Evolutionary conservation across 805 yeast genomes (phyloP), one percentile per base, ranked within the genome.

Genomic region (Spencermartinsiella europaea): DNA sequence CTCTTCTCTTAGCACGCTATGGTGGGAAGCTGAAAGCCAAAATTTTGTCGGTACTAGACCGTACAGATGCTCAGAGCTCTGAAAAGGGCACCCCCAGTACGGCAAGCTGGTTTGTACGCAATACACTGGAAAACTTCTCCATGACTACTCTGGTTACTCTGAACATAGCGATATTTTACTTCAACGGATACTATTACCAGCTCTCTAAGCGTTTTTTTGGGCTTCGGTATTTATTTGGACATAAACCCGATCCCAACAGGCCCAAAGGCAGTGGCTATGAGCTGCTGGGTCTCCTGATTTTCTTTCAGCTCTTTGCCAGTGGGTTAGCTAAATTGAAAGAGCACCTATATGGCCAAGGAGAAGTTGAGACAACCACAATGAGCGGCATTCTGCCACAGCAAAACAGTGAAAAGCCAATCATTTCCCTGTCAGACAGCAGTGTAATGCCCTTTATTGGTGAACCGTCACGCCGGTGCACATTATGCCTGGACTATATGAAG

Each of bases 121-220:
- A 5, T 7, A 5, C 16, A 7, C 33, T 38, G n/a, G 42, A 38
- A 22, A n/a, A 17, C 8, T 28, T n/a, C n/a, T 33, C 46, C 12
- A 55, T 61, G 12, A 56, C 62, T 21, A 67, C 76, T 1, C 46
- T 85, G 4, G 66, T 80, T 61, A 84, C 85, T 56, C 47, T 85
- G 14, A 95, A 91, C 62, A 65, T 89, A 43, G 91, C 95, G 0
- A 33, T 85, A 0, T 91, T 91, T 62, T 91, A 91, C 64, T 78
- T 90, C 58, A 74, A 73, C 38, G 98, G 97, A 2, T 75, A 81
- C 22, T 93, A 83, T 63, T 90, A 90, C 65, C 81, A 84, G 42
- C 54, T 89, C 3, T 76, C 85, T 1, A 89, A 88, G 56, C 70
- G 98, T 34, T 15, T 88, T 0, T 80, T 82, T 62, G 96, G 96